Conservation (phyloP, 2,329 filamentous ascomycete genomes). For the Stagonosporopsis tanaceti region DNA sequence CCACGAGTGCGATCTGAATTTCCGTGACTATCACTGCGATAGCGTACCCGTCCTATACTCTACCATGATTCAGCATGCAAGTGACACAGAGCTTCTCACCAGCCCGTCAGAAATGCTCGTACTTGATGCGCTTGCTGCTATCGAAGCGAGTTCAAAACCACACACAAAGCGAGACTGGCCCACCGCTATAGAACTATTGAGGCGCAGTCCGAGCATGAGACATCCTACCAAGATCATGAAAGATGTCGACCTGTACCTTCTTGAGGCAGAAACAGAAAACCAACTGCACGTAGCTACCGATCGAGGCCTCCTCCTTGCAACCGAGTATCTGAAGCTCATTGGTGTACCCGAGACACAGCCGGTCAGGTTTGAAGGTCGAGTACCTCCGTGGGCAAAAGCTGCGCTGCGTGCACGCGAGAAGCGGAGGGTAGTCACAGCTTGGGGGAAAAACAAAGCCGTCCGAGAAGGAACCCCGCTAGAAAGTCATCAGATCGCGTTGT, state of each 20-base stretch:
- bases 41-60: conserved; percentile 28
- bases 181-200: conserved; percentile 7
- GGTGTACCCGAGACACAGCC: conserved; percentile 25
- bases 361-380: conserved; percentile 27
- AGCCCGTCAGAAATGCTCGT: conserved; percentile 11
- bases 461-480: not conserved
- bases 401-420: not conserved
- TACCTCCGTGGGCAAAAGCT: conserved; percentile 26
- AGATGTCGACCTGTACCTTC: conserved; percentile 30
- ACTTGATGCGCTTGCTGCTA: conserved; percentile 9
- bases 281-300: conserved; percentile 30
- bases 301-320: conserved; percentile 22
- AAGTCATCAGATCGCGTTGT: not conserved
- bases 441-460: not conserved
- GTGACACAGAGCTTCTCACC: not conserved
- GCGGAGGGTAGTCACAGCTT: not conserved
- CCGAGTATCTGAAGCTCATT: conserved; percentile 26
- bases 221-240: conserved; percentile 14
- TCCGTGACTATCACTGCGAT: conserved; percentile 19
- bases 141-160: conserved; percentile 13
- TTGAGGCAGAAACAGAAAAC: not conserved
- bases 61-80: conserved; percentile 9
- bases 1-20: conserved; percentile 2
- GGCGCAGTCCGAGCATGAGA: conserved; percentile 13
- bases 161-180: conserved; percentile 1